phyloP scores from a whole-genome alignment of 78 protist species.

The Anaeramoeba ignava region DNA sequence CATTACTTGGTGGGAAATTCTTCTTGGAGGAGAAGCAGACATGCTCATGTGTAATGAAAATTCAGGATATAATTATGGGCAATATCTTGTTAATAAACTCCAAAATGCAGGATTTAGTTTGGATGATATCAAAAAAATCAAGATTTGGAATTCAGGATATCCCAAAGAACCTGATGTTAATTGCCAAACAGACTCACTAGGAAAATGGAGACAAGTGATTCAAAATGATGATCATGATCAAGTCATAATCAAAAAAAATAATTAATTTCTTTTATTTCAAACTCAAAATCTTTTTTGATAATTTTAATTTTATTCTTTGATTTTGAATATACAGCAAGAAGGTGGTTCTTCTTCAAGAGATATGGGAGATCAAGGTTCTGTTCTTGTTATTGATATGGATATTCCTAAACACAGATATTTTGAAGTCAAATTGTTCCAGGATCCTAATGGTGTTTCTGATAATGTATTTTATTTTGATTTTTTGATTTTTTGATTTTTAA shows the following conservation, averaged over 20 bases:
- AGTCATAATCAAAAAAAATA: no score
- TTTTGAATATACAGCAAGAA: no score
- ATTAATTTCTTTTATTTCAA: no score
- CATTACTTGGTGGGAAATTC: conserved; percentile 40
- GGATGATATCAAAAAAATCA: conserved; percentile 40
- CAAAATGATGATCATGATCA: conserved; percentile 33
- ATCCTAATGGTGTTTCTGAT: background rate
- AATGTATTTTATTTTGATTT: no score
- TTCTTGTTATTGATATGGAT: background rate
- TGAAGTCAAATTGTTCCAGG: background rate
- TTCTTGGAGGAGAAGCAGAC: conserved; percentile 45
- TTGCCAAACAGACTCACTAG: background rate
- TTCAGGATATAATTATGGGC: conserved; percentile 40
- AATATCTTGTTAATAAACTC: conserved; percentile 9
- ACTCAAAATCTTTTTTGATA: no score
- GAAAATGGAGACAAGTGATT: conserved; percentile 8
- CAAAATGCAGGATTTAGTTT: conserved; percentile 19
- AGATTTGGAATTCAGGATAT: conserved; percentile 47
- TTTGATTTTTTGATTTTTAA: no score
- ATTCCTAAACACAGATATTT: background rate
- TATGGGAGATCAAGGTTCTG: background rate
- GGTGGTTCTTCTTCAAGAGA: background rate
- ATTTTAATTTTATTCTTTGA: no score
- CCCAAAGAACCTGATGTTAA: conserved; percentile 32
- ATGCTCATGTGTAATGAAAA: conserved; percentile 35